These are phyloP conservation scores for Sungouiozyma intestinalis DNA, from an alignment of 805 yeast genomes.

Conservation along the genomic window DNA sequence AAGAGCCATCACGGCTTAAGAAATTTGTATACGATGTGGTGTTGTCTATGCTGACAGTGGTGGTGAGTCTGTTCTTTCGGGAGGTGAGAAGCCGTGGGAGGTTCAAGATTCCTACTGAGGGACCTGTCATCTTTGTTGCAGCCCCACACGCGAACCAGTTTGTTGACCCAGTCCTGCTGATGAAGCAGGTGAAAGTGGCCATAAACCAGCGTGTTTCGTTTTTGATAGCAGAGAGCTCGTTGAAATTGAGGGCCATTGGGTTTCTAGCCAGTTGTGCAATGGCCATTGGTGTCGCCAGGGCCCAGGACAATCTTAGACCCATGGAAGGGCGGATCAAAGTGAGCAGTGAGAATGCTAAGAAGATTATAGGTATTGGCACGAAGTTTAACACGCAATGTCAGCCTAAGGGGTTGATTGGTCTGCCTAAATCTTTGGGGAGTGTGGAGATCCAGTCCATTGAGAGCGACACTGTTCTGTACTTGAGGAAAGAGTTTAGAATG, in stretches of 20 bases:
- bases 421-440: slow-evolving; percentile 71
- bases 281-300: slow-evolving; percentile 85
- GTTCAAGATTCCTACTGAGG: slow-evolving; percentile 53
- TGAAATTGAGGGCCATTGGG: slow-evolving; percentile 59
- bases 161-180: slow-evolving; percentile 67
- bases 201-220: slow-evolving; percentile 60
- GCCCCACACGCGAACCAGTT: slow-evolving; percentile 97
- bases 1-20: slow-evolving; percentile 31
- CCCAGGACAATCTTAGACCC: slow-evolving; percentile 69
- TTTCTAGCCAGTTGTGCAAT: slow-evolving; percentile 62
- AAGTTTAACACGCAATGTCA: slow-evolving; percentile 50
- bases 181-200: slow-evolving; percentile 35
- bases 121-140: slow-evolving; percentile 86
- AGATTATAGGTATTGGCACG: slow-evolving; percentile 49
- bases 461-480: slow-evolving; percentile 57
- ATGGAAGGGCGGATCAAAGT: slow-evolving; percentile 60
- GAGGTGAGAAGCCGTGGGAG: slow-evolving; percentile 87
- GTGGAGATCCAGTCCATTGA: slow-evolving; percentile 57
- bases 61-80: slow-evolving; percentile 67
- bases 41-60: slow-evolving; percentile 37
- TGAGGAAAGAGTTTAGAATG: slow-evolving; percentile 63
- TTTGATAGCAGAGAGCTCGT: slow-evolving; percentile 67
- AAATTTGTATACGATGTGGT: slow-evolving; percentile 41
- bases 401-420: slow-evolving; percentile 57
- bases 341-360: slow-evolving; percentile 40